Base-by-base conservation (phyloP, 306 rosid genomes). In the Rubus idaeus region DNA sequence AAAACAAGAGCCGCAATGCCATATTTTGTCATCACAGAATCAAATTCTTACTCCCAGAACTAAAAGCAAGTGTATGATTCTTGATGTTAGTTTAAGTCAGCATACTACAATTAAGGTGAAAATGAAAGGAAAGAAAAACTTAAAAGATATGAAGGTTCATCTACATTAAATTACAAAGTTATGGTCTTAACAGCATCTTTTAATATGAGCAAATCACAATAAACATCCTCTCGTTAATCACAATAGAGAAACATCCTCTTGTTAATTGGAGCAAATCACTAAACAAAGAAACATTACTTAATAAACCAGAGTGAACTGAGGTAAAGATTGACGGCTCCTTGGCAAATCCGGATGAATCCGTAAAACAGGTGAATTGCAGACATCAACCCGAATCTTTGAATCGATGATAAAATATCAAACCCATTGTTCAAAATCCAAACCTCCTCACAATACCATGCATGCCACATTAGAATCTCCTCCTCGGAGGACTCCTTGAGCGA, bases 401-500 rank as follows among this genome's bases (percentile, higher is more conserved):
- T 74, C 13, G 2, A 50, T 18, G 26, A 56, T 77, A 66, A 77
- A 65, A 69, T 51, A 70, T 66, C 16, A 45, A 66, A 53, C 71
- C 42, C 83, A 60, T 44, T 50, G 45, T 75, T 45, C n/a, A 53
- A 73, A 83, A 73, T 68, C 72, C 82, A 74, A 4, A 41, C 40
- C 56, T 71, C 75, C 74, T 80, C 81, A 68, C 49, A 41, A 70
- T 7, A 77, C 46, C 44, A 23, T 12, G 76, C 68, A 66, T 26
- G 42, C n/a, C 41, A 21, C 46, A 78, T 77, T 63, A 94, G 69
- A 90, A 90, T 90, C 97, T 90, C 83, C 96, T 90, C 85, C 97
- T 79, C 9, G 97, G 98, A 14, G 98, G 99, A 76, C 99, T 95
- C 92, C 99, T 86, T 12, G 99, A 95, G 70, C 97, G 99, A 4